Conservation (phyloP, 2,329 filamentous ascomycete species). For the Paecilomyces fulvus region DNA sequence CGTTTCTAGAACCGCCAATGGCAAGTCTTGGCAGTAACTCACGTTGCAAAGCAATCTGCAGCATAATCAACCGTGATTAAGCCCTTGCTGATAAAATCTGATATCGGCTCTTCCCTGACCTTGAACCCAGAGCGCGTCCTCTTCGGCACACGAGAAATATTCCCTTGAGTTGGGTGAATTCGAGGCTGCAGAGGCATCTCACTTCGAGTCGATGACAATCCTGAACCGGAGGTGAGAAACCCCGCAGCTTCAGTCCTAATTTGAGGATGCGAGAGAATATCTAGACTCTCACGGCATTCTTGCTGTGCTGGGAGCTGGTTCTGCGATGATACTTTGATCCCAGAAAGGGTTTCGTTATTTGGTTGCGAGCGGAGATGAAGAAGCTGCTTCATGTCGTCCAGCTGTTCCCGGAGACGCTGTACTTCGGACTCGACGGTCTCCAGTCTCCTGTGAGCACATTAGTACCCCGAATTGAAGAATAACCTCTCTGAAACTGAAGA, state of each 20-base stretch:
- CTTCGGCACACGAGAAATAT: slow-evolving; percentile 10
- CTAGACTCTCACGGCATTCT: slow-evolving; percentile 2
- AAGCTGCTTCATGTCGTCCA: slow-evolving; percentile 17
- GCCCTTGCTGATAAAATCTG: slow-evolving; percentile 27
- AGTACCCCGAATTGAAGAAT: neutral
- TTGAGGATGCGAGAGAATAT: neutral
- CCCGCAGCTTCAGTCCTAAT: neutral
- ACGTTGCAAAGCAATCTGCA: slow-evolving; percentile 25
- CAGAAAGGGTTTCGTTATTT: slow-evolving; percentile 1
- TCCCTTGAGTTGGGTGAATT: slow-evolving; percentile 4
- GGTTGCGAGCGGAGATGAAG: slow-evolving; percentile 6
- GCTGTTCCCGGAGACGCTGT: slow-evolving; percentile 16
- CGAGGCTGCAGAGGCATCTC: slow-evolving; percentile 1
- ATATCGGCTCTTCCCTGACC: slow-evolving; percentile 22
- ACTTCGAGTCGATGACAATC: slow-evolving; percentile 1
- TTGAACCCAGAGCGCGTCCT: slow-evolving; percentile 25
- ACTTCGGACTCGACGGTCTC: slow-evolving; percentile 27
- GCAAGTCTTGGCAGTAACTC: neutral
- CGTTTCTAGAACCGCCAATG: neutral
- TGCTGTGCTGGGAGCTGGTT: neutral
- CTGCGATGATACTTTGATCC: slow-evolving; percentile 1
- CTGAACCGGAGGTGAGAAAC: neutral
- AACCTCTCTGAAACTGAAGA: neutral
- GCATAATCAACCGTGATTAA: slow-evolving; percentile 26
- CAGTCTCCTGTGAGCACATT: slow-evolving; percentile 16